Evolutionary conservation across 2,329 filamentous ascomycete species (phyloP), one percentile per base, ranked within the genome.

Genomic region (Trematosphaeria pertusa): DNA sequence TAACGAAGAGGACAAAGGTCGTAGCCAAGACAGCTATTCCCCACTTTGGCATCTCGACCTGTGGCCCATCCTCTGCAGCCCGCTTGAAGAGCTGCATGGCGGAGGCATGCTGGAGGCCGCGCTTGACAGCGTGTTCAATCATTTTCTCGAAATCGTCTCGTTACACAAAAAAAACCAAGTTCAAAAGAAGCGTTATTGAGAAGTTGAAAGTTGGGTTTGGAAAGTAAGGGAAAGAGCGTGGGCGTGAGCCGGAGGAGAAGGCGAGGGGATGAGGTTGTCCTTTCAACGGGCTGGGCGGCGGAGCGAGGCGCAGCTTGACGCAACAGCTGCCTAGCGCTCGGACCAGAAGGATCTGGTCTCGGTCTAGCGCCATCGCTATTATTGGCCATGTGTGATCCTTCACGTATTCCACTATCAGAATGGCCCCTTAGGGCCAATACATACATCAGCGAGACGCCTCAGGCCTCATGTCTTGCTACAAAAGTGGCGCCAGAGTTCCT

Each of bases 1-100:
- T 33, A 62, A 76, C 43, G 67, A 79, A 61, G 46, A 68, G 37
- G 37, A 75, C 39, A 40, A 65, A 65, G 36, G 73, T 76, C 39
- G 71, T 49, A 24, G 62, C 49, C 51, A 73, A 34, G 38, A 70
- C 30, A 3, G 50, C 47, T 9, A 59, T 37, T 19, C 65, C 65
- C 65, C 67, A 70, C 1, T 37, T 50, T 0, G 71, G 64, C 14
- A 73, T 50, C 44, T 71, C 52, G 5, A 65, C 30, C 22, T 51
- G 15, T 5, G 52, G 52, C 10, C 33, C 39, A 4, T 58, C 42
- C 22, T 49, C 43, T 43, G 41, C 45, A 24, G 61, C 58, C 48
- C 68, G 62, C 62, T 68, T 70, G 48, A 64, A 47, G 32, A 65
- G 50, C 35, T 48, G 41, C 30, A 51, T 46, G 11, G 59, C 52